Conservation (phyloP, 2,329 filamentous ascomycete genomes). For the Phialophora macrospora region DNA sequence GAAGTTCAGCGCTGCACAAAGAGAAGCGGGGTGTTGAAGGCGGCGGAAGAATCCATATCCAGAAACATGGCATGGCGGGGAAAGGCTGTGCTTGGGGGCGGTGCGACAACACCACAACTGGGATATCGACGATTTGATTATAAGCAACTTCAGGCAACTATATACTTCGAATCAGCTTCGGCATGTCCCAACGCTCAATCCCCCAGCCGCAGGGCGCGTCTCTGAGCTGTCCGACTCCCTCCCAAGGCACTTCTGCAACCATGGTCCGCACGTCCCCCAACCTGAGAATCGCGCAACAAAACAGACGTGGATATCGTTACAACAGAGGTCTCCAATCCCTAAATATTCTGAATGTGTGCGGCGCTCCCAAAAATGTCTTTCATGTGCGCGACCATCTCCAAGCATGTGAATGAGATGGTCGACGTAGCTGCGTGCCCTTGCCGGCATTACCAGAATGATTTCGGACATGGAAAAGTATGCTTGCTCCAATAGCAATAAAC, state of each 20-base stretch:
- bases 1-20: not conserved
- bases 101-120: not conserved
- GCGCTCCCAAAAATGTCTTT: slow-evolving; percentile 10
- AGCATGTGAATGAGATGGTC: slow-evolving; percentile 2
- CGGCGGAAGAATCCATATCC: not conserved
- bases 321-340: slow-evolving; percentile 24
- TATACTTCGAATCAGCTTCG: slow-evolving; percentile 6
- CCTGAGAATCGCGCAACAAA: slow-evolving; percentile 13
- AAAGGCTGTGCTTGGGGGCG: not conserved
- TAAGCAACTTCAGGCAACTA: slow-evolving; percentile 11
- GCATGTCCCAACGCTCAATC: not conserved
- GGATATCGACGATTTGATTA: slow-evolving; percentile 13
- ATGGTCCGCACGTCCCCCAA: slow-evolving; percentile 8
- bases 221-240: not conserved
- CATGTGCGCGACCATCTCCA: slow-evolving; percentile 3
- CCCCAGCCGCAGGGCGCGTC: not conserved
- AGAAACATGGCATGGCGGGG: not conserved
- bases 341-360: slow-evolving; percentile 16
- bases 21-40: not conserved
- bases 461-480: slow-evolving; percentile 19
- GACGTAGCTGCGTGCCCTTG: slow-evolving; percentile 15
- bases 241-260: not conserved
- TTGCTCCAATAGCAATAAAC: slow-evolving; percentile 4
- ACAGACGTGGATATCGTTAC: slow-evolving; percentile 32
- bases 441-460: slow-evolving; percentile 33